Conservation (phyloP, 768 basidiomycete genomes). For the Hericium alpestre region DNA sequence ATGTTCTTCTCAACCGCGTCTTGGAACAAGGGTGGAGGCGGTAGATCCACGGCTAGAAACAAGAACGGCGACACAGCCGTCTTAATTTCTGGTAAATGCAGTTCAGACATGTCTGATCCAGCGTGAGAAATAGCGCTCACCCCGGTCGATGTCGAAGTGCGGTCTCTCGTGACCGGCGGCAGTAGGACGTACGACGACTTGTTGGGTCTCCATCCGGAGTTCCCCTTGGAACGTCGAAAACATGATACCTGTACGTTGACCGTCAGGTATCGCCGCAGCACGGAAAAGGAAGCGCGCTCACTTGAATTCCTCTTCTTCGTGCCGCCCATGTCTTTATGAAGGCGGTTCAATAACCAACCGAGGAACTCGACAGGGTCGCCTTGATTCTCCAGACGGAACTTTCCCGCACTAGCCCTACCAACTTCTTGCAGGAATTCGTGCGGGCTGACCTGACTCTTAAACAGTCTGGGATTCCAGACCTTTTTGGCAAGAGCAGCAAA, state of each 20-base stretch:
- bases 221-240: constrained; percentile 93
- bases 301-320: constrained; percentile 87
- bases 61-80: constrained; percentile 81
- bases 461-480: constrained; percentile 90
- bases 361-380: constrained; percentile 96
- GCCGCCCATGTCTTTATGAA: constrained; percentile 92
- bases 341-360: constrained; percentile 86
- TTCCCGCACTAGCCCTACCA: constrained; percentile 75
- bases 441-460: constrained; percentile 98
- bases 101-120: neutral
- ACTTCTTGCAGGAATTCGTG: constrained; percentile 99
- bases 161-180: constrained; percentile 70
- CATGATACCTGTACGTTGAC: constrained; percentile 55
- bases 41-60: constrained; percentile 91
- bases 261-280: constrained; percentile 13
- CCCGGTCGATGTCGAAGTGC: constrained; percentile 89
- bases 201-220: constrained; percentile 85
- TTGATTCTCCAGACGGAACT: constrained; percentile 87
- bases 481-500: constrained; percentile 85
- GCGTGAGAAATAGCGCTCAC: constrained; percentile 30
- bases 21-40: constrained; percentile 95
- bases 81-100: constrained; percentile 62
- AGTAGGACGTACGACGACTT: constrained; percentile 77
- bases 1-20: constrained; percentile 96
- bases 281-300: constrained; percentile 28